phyloP scores from a whole-genome alignment of 768 basidiomycete species.

The Leccinum variicolor region DNA sequence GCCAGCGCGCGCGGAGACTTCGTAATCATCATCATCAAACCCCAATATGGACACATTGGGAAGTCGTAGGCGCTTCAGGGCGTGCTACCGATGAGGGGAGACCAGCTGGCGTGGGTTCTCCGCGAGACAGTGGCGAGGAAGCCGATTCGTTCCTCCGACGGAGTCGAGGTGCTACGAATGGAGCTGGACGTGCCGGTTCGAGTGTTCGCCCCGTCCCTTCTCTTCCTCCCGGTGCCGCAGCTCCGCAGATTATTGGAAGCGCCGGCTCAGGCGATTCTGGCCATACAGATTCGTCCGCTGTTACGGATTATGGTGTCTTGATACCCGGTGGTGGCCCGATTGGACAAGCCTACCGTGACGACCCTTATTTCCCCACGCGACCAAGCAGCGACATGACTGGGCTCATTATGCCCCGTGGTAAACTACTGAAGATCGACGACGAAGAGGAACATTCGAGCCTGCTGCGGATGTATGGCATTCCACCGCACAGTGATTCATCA shows the following conservation, averaged over 20 bases:
- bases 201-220: conserved; percentile 21
- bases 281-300: conserved; percentile 37
- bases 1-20: conserved; percentile 24
- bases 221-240: conserved; percentile 33
- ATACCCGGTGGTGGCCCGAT: conserved; percentile 32
- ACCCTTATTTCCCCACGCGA: conserved; percentile 20
- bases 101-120: conserved; percentile 61
- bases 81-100: conserved; percentile 29
- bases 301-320: conserved; percentile 35
- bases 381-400: conserved; percentile 32
- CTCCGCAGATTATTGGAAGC: conserved; percentile 37
- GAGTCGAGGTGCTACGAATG: conserved; percentile 23
- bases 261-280: conserved; percentile 37
- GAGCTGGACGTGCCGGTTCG: conserved; percentile 11
- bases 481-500: conserved; percentile 19
- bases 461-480: conserved; percentile 28
- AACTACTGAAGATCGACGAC: conserved; percentile 34
- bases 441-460: conserved; percentile 28
- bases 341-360: conserved; percentile 30
- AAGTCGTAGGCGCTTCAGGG: conserved; percentile 34
- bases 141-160: conserved; percentile 58
- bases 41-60: conserved; percentile 43
- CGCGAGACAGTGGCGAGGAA: conserved; percentile 68
- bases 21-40: conserved; percentile 20
- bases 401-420: conserved; percentile 36